These are phyloP conservation scores for Urtica urens DNA, from an alignment of 306 rosid species.

Conservation along the genomic window DNA sequence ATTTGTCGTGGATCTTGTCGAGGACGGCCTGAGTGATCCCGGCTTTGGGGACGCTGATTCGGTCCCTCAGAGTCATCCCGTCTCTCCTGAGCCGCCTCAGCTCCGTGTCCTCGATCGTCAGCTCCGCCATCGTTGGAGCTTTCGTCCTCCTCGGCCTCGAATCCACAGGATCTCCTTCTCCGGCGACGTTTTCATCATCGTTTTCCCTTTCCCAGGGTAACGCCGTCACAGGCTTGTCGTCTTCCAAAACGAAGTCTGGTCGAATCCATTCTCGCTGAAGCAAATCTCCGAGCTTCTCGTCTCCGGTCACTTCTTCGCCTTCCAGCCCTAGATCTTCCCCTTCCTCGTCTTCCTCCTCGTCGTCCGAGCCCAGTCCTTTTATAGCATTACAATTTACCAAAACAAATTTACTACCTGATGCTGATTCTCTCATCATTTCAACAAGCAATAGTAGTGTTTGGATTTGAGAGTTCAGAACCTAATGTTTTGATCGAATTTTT, in stretches of 20 bases:
- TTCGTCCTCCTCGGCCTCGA: slow-evolving; percentile 36
- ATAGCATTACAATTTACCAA: not conserved
- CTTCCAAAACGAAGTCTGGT: slow-evolving; percentile 39
- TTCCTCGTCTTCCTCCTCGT: slow-evolving; percentile 25
- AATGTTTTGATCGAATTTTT: no score
- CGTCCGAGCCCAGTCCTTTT: slow-evolving; percentile 41
- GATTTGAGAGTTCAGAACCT: no score
- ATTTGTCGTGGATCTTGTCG: slow-evolving; percentile 57
- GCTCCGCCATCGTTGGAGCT: slow-evolving; percentile 57
- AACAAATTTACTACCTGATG: not conserved
- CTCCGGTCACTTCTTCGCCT: slow-evolving; percentile 38
- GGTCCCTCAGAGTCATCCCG: slow-evolving; percentile 52
- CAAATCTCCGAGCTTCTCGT: slow-evolving; percentile 68
- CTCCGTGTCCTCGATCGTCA: slow-evolving; percentile 78
- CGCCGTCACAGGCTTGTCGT: slow-evolving; percentile 26
- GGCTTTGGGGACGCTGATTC: slow-evolving; percentile 69
- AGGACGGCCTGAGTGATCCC: slow-evolving; percentile 68
- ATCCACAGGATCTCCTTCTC: slow-evolving; percentile 26
- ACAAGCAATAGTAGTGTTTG: no score
- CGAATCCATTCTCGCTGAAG: slow-evolving; percentile 75
- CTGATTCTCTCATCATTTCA: not conserved
- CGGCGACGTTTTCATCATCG: slow-evolving; percentile 30
- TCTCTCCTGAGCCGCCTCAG: slow-evolving; percentile 53
- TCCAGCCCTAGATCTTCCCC: slow-evolving; percentile 22
- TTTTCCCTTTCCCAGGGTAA: slow-evolving; percentile 69